phyloP scores from a whole-genome alignment of 345 rosid species.

The Passiflora organensis region DNA sequence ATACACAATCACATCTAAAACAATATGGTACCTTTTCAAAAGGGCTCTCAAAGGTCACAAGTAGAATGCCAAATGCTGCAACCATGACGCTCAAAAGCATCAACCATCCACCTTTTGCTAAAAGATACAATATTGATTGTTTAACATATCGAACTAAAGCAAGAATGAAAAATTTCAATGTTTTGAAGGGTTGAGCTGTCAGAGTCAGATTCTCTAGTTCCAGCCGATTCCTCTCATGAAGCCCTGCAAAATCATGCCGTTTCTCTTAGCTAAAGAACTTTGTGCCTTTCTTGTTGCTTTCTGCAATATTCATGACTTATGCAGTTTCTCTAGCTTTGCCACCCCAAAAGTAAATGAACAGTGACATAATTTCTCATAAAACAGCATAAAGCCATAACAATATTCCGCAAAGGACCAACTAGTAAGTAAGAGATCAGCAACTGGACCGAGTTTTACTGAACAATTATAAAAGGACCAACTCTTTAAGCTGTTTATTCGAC shows the following conservation, averaged over 20 bases:
- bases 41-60: slow-evolving; percentile 73
- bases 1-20: background rate
- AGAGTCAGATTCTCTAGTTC: slow-evolving; percentile 71
- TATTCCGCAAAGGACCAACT: too few species aligned
- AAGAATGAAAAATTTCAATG: slow-evolving; percentile 59
- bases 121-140: slow-evolving; percentile 42
- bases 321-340: background rate
- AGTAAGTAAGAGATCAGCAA: too few species aligned
- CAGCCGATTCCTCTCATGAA: slow-evolving; percentile 51
- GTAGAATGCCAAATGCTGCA: slow-evolving; percentile 41
- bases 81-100: slow-evolving; percentile 44
- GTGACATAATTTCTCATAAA: too few species aligned
- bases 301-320: background rate
- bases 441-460: too few species aligned
- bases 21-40: slow-evolving; percentile 66
- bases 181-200: slow-evolving; percentile 63
- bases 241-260: slow-evolving; percentile 40
- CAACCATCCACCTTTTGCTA: slow-evolving; percentile 70
- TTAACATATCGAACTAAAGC: slow-evolving; percentile 55
- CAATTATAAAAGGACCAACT: too few species aligned
- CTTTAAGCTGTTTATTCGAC: too few species aligned
- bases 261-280: background rate
- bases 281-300: background rate
- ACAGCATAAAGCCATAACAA: too few species aligned
- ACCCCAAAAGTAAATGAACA: background rate